Conservation (phyloP, 2,329 filamentous ascomycete species). For the Shiraia sp. region DNA sequence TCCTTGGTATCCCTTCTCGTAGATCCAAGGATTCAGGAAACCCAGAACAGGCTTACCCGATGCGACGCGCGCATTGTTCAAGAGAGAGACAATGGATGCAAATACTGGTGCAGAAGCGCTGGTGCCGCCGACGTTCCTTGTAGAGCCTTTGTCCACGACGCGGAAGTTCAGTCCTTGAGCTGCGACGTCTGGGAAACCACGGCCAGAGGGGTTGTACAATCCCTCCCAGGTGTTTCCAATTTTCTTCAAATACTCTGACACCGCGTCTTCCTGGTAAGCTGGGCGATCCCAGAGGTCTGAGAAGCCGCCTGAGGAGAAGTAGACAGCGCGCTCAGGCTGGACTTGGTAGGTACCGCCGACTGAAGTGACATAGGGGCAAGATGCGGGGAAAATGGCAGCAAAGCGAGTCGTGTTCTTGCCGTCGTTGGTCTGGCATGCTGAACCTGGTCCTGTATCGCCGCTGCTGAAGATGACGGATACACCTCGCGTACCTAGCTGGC, state of each 20-base stretch:
- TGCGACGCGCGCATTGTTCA: constrained; percentile 45
- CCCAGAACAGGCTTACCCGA: constrained; percentile 41
- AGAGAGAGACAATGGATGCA: constrained; percentile 41
- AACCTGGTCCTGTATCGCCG: constrained; percentile 47
- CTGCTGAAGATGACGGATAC: constrained; percentile 47
- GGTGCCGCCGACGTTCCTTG: constrained; percentile 42
- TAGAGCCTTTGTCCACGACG: constrained; percentile 39
- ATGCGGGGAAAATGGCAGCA: constrained; percentile 51
- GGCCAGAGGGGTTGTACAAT: constrained; percentile 49
- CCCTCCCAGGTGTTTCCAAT: constrained; percentile 47
- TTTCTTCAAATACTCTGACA: constrained; percentile 44
- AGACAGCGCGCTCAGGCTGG: constrained; percentile 45
- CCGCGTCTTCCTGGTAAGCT: constrained; percentile 48
- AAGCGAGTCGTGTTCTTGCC: constrained; percentile 50
- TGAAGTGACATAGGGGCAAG: constrained; percentile 54
- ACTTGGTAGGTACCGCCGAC: constrained; percentile 49
- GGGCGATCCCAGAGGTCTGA: constrained; percentile 49
- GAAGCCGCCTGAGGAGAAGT: constrained; percentile 52
- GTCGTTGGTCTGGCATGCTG: constrained; percentile 52
- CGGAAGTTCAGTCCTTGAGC: constrained; percentile 44
- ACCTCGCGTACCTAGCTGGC: constrained; percentile 45
- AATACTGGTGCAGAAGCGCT: constrained; percentile 46
- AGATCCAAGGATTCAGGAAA: constrained; percentile 48
- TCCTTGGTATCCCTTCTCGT: constrained; percentile 48
- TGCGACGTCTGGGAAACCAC: constrained; percentile 52